Percentiles rank a stretch among this genome's conserved stretches.
Conservation (phyloP, 1,284 basidiomycete species). For the Ceratobasidium sp. region DNA sequence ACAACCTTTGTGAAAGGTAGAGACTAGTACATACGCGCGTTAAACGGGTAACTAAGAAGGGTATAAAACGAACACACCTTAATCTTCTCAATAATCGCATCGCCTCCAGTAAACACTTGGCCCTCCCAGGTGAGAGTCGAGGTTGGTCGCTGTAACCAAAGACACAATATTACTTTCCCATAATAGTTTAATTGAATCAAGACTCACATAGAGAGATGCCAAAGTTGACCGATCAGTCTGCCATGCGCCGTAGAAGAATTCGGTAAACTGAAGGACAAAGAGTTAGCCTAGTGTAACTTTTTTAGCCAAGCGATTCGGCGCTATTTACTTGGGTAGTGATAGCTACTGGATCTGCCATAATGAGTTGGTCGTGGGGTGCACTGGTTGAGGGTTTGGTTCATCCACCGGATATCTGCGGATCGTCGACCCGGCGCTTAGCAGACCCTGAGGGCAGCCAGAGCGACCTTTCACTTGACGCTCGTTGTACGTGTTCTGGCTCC, state of each 20-base stretch:
- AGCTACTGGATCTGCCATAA: slow-evolving; percentile 44
- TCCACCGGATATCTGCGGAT: slow-evolving; percentile 33
- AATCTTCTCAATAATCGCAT: slow-evolving; percentile 82
- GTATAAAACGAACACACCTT: slow-evolving; percentile 62
- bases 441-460: too few species aligned
- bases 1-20: slow-evolving; percentile 85
- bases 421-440: slow-evolving; percentile 23
- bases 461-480: too few species aligned
- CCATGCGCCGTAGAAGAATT: slow-evolving; percentile 81
- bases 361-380: slow-evolving; percentile 41
- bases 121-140: slow-evolving; percentile 96
- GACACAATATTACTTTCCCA: not conserved
- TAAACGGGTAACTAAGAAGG: slow-evolving; percentile 3
- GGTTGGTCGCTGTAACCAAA: slow-evolving; percentile 66
- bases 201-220: slow-evolving; percentile 75
- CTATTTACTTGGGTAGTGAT: slow-evolving; percentile 56
- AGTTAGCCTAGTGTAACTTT: too few species aligned
- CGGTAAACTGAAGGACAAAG: slow-evolving; percentile 64
- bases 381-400: slow-evolving; percentile 34
- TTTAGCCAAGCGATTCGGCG: not conserved
- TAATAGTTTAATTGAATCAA: not conserved
- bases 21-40: slow-evolving; percentile 59
- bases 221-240: slow-evolving; percentile 68
- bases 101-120: slow-evolving; percentile 67
- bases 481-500: too few species aligned